Percentiles rank a stretch among this genome's conserved stretches.
Evolutionary conservation across 208 protist genomes (phyloP).

Genomic region (Crithidia sp.): DNA sequence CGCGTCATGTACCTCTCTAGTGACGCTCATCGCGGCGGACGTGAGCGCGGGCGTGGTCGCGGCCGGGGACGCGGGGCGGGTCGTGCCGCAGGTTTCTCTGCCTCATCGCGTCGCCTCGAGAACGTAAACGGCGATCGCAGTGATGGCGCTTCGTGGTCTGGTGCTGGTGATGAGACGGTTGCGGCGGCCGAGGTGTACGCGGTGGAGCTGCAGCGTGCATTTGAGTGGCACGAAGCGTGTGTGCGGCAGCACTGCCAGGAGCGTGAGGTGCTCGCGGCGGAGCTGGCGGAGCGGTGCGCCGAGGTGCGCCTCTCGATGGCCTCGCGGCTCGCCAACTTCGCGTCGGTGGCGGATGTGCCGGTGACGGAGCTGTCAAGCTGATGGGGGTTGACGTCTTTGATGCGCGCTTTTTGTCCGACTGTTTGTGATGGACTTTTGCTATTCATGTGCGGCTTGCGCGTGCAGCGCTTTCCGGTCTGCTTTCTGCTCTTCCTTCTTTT

Average conservation of each 20-base stretch:
- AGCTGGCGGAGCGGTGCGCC: constrained; percentile 36
- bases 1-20: constrained; percentile 21
- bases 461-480: too few relatives aligned
- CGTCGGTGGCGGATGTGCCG: constrained; percentile 28
- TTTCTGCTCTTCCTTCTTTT: too few relatives aligned
- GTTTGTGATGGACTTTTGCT: too few relatives aligned
- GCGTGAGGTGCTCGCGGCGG: constrained; percentile 35
- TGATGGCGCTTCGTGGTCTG: not conserved
- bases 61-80: constrained; percentile 1
- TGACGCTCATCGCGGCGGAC: not conserved
- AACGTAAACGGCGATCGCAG: not conserved
- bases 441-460: too few relatives aligned
- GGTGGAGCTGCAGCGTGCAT: constrained; percentile 21
- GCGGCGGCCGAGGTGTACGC: constrained; percentile 1
- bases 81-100: not conserved
- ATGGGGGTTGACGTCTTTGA: not conserved
- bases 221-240: constrained; percentile 35
- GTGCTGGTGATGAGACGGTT: not conserved
- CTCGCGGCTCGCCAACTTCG: constrained; percentile 35
- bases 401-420: too few relatives aligned
- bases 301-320: constrained; percentile 44
- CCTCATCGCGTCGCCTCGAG: not conserved
- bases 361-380: constrained; percentile 28
- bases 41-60: not conserved
- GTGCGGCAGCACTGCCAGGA: constrained; percentile 38